These are phyloP conservation scores for Candida nitratophila DNA, from an alignment of 805 yeast species.

Conservation along the genomic window DNA sequence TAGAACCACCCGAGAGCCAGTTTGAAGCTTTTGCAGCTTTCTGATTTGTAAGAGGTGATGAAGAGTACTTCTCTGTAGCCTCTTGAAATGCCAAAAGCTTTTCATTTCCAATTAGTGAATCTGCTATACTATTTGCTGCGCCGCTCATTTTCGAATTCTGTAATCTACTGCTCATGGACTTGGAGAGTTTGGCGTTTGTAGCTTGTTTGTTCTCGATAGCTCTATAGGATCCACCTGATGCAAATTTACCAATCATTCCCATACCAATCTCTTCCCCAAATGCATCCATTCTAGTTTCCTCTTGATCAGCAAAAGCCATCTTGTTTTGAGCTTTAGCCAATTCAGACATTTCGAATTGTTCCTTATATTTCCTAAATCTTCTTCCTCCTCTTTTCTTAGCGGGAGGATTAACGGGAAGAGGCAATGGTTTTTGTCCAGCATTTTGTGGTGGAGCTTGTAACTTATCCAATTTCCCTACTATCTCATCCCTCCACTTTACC, in stretches of 20 bases:
- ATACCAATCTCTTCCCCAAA: slow-evolving; percentile 80
- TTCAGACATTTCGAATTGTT: slow-evolving; percentile 75
- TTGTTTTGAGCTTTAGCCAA: slow-evolving; percentile 77
- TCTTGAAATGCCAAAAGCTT: neutral
- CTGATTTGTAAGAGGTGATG: neutral
- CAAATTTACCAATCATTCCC: slow-evolving; percentile 52
- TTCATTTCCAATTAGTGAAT: neutral
- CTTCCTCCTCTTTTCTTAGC: slow-evolving; percentile 86
- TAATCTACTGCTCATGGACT: slow-evolving; percentile 49
- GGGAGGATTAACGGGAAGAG: slow-evolving; percentile 66
- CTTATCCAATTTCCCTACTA: slow-evolving; percentile 59
- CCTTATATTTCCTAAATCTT: slow-evolving; percentile 70
- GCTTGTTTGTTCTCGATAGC: slow-evolving; percentile 30
- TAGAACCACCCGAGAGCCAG: neutral
- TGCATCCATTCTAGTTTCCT: slow-evolving; percentile 51
- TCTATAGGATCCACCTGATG: slow-evolving; percentile 12
- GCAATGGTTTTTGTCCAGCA: slow-evolving; percentile 59
- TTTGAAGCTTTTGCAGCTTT: neutral
- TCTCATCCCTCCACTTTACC: slow-evolving; percentile 47
- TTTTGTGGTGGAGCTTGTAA: slow-evolving; percentile 72
- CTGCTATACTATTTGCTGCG: neutral
- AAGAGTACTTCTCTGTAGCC: neutral
- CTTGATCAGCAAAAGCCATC: slow-evolving; percentile 75
- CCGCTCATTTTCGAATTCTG: neutral
- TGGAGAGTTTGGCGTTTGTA: slow-evolving; percentile 54